These are phyloP conservation scores for Cornus controversa DNA, from an alignment of 148 eudicot genomes.

Conservation along the genomic window DNA sequence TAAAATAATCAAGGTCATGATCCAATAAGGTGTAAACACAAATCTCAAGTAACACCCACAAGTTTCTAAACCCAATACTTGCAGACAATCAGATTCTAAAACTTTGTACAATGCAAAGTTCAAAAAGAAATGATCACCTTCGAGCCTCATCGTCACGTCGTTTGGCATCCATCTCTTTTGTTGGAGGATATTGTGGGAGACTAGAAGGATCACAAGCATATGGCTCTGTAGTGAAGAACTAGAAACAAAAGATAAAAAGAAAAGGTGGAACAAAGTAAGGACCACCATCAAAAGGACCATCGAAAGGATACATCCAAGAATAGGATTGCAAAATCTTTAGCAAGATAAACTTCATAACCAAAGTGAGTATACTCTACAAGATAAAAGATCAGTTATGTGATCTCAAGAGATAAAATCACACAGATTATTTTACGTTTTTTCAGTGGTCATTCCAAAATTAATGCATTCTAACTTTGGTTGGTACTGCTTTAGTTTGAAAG, in stretches of 20 bases:
- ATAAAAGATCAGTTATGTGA: background rate
- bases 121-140: slow-evolving; percentile 37
- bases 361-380: background rate
- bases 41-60: background rate
- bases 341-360: background rate
- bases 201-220: slow-evolving; percentile 89
- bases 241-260: slow-evolving; percentile 20
- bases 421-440: background rate
- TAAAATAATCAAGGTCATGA: background rate
- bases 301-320: slow-evolving; percentile 3
- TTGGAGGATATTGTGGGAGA: slow-evolving; percentile 89
- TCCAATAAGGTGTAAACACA: background rate
- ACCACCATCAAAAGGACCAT: background rate
- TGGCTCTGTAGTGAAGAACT: slow-evolving; percentile 86
- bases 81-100: background rate
- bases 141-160: slow-evolving; percentile 94
- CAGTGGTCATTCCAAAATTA: background rate
- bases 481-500: background rate
- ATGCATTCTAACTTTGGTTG: background rate
- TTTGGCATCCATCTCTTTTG: slow-evolving; percentile 94
- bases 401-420: background rate
- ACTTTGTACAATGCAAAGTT: background rate
- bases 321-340: background rate
- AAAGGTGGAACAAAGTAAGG: background rate
- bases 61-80: background rate